Conservation (phyloP, 2,329 filamentous ascomycete species). For the Hypoxylon sp. region DNA sequence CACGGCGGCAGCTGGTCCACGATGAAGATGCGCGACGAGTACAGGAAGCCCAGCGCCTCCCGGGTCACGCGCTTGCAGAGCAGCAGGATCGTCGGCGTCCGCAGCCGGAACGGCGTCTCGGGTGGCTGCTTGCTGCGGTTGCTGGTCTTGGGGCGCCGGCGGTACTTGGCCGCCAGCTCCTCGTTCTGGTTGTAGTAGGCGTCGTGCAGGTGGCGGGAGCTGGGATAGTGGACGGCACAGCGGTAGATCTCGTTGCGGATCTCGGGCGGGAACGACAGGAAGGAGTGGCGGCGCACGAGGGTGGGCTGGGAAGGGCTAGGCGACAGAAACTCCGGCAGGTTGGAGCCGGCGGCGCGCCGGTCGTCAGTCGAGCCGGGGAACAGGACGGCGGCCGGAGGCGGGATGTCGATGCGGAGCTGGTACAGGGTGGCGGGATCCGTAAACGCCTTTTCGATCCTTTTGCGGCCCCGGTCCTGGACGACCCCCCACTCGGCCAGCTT, state of each 20-base stretch:
- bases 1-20: slow-evolving; percentile 50
- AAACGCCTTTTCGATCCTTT: slow-evolving; percentile 30
- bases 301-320: slow-evolving; percentile 4
- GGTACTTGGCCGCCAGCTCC: slow-evolving; percentile 20
- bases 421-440: slow-evolving; percentile 34
- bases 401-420: slow-evolving; percentile 34
- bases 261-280: slow-evolving; percentile 46
- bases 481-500: slow-evolving; percentile 25
- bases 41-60: slow-evolving; percentile 45
- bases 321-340: slow-evolving; percentile 36
- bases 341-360: slow-evolving; percentile 24
- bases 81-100: slow-evolving; percentile 47
- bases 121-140: no score
- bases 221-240: slow-evolving; percentile 42
- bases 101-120: slow-evolving; percentile 25
- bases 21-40: slow-evolving; percentile 39
- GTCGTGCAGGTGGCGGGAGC: slow-evolving; percentile 42
- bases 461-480: slow-evolving; percentile 33
- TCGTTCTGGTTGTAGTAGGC: slow-evolving; percentile 43
- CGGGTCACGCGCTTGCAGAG: slow-evolving; percentile 47
- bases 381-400: slow-evolving; percentile 17
- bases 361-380: slow-evolving; percentile 33
- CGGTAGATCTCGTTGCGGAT: slow-evolving; percentile 49
- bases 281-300: slow-evolving; percentile 26
- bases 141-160: no score